Evolutionary conservation across 2,329 filamentous ascomycete species (phyloP).

Genomic region (Shiraia sp.): DNA sequence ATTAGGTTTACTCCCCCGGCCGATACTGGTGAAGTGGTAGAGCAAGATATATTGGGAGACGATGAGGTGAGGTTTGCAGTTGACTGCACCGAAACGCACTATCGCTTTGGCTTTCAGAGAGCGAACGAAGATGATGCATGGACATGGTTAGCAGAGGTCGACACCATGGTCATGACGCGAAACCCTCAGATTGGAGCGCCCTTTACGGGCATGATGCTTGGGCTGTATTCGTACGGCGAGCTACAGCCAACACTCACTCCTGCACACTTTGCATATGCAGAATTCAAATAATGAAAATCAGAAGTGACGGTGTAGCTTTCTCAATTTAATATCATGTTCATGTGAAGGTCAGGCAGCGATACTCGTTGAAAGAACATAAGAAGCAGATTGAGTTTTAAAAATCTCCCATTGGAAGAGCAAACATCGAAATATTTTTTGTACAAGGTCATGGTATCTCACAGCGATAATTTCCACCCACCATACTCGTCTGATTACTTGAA

Average conservation of each 20-base stretch:
- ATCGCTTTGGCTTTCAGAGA: conserved; percentile 33
- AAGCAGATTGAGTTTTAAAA: no score
- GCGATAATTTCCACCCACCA: no score
- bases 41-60: conserved; percentile 12
- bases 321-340: no score
- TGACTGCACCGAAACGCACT: conserved; percentile 6
- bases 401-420: no score
- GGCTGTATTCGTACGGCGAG: conserved; percentile 51
- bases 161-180: conserved; percentile 40
- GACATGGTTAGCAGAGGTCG: conserved; percentile 22
- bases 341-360: no score
- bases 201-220: conserved; percentile 54
- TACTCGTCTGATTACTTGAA: no score
- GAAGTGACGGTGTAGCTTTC: no score
- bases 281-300: conserved; percentile 8
- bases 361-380: no score
- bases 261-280: conserved; percentile 45
- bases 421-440: no score
- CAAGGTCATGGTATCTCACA: no score
- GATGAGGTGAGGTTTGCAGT: conserved; percentile 22
- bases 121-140: not conserved
- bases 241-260: conserved; percentile 46
- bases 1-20: conserved; percentile 8
- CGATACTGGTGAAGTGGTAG: conserved; percentile 10
- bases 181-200: conserved; percentile 45